These are phyloP conservation scores for Astragalus glycyphyllos DNA, from an alignment of 306 rosid species.

Conservation along the genomic window DNA sequence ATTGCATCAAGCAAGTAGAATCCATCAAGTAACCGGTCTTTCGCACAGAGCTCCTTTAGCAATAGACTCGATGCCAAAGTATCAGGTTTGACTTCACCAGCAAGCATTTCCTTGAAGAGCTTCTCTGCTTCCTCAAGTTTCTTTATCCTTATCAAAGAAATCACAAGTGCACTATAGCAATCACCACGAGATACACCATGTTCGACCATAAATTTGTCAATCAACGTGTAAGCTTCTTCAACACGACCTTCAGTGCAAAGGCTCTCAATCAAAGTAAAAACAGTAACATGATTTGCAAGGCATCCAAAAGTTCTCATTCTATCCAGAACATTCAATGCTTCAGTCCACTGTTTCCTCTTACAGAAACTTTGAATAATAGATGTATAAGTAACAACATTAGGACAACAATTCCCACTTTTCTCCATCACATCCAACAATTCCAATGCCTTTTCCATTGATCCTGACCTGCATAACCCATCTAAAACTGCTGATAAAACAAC, in stretches of 20 bases:
- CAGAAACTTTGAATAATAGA: constrained; percentile 74
- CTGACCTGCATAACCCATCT: constrained; percentile 60
- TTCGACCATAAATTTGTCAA: constrained; percentile 57
- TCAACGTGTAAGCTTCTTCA: constrained; percentile 67
- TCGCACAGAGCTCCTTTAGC: constrained; percentile 64
- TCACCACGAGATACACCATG: constrained; percentile 63
- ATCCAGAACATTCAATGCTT: constrained; percentile 69
- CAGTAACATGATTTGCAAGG: constrained; percentile 69
- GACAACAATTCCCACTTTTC: constrained; percentile 64
- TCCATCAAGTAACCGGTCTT: constrained; percentile 62
- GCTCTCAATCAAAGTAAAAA: constrained; percentile 56
- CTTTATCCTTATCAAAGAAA: constrained; percentile 58
- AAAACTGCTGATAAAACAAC: constrained; percentile 74
- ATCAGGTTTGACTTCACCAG: constrained; percentile 58
- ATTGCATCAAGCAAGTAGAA: constrained; percentile 68
- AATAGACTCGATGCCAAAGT: constrained; percentile 67
- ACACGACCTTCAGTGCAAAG: constrained; percentile 56
- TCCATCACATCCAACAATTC: constrained; percentile 81
- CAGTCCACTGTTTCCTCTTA: constrained; percentile 56
- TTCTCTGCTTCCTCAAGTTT: constrained; percentile 68
- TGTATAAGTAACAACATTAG: constrained; percentile 79
- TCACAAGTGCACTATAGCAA: constrained; percentile 72
- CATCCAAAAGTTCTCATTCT: constrained; percentile 75
- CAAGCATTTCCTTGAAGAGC: constrained; percentile 70
- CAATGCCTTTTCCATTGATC: constrained; percentile 61